A percentile compares a stretch with the other conserved stretches of the same genome.
Evolutionary conservation across 768 basidiomycete species (phyloP).

Genomic region (Hysterangium stoloniferum): DNA sequence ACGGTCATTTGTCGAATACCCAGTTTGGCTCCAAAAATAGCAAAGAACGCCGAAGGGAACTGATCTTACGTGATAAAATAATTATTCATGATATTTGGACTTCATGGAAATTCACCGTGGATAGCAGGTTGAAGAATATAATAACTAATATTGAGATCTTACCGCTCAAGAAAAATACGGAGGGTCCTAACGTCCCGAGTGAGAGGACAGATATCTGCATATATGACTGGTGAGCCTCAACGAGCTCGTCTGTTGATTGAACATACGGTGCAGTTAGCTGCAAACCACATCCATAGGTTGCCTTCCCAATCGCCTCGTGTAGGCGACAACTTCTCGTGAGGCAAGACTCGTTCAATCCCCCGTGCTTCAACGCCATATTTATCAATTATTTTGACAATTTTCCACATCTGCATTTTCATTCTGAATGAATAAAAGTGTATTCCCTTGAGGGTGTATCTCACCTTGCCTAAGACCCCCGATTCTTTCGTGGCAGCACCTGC

Average conservation of each 20-base stretch:
- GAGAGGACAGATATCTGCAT: constrained; percentile 26
- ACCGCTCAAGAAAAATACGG: constrained; percentile 28
- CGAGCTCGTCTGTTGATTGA: no score
- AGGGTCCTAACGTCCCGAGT: constrained; percentile 31
- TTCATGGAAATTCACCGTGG: constrained; percentile 11
- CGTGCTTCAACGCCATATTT: constrained; percentile 27
- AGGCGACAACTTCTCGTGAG: constrained; percentile 15
- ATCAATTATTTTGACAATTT: constrained; percentile 17
- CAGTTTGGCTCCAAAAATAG: constrained; percentile 30
- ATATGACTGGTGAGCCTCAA: no score
- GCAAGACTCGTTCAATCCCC: constrained; percentile 29
- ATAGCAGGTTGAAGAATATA: constrained; percentile 34
- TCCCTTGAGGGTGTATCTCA: neutral
- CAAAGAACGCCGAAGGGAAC: constrained; percentile 28
- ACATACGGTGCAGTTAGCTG: constrained; percentile 22
- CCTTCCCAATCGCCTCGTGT: constrained; percentile 9
- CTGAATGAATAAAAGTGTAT: neutral
- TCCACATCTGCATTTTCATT: constrained; percentile 15
- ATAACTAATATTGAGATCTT: constrained; percentile 31
- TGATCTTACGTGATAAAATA: neutral
- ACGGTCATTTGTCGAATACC: constrained; percentile 38
- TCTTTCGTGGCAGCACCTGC: constrained; percentile 3
- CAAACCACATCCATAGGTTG: constrained; percentile 23
- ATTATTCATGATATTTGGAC: neutral
- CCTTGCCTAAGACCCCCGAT: constrained; percentile 3